Evolutionary conservation across 2,329 filamentous ascomycete species (phyloP), one percentile per base, ranked within the genome.

Genomic region (Fusarium protoensiforme): DNA sequence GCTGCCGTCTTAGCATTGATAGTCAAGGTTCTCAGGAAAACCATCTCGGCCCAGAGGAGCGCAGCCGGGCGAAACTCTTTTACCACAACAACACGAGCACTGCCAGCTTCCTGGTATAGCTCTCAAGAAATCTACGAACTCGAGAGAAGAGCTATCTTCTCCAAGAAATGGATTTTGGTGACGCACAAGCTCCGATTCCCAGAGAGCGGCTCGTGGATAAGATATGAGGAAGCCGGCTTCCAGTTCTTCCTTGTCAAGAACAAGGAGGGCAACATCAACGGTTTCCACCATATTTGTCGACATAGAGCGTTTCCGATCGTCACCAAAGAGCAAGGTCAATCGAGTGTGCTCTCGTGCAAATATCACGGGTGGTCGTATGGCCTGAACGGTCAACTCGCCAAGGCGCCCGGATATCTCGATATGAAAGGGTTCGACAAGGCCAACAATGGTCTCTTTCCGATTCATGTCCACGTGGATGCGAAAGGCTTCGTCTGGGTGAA

Each of bases 291-390:
- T 75, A 83, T 91, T 20, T 91, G 89, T 79, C 82, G 89, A 2
- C 89, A 91, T 77, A 83, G 89, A 9, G 89, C 89, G 13, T 91
- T 87, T 75, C 87, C 88, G 0, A 85, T 91, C 8, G 87, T 89
- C 3, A 83, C 81, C 2, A 83, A 85, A 51, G 83, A 86, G 4
- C 80, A 83, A 6, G 89, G 89, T 3, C 84, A 83, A n/a, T 84
- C 85, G 24, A 84, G 81, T 64, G 85, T 90, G 11, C 84, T 91
- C 43, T 83, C 86, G 0, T 91, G 89, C 83, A 86, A 87, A 65
- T 91, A 91, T 75, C 89, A 91, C 75, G 88, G 88, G 35, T 91
- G 89, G 89, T 88, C 87, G 11, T 91, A 91, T 73, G 86, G 88
- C 58, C 82, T 88, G 5, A 84, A 83, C 46, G 89, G 89, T 24